A percentile compares a stretch with the other conserved stretches of the same genome.
phyloP scores from a whole-genome alignment of 192 early-diverging fungal genomes.

The Backusella macrospora region DNA sequence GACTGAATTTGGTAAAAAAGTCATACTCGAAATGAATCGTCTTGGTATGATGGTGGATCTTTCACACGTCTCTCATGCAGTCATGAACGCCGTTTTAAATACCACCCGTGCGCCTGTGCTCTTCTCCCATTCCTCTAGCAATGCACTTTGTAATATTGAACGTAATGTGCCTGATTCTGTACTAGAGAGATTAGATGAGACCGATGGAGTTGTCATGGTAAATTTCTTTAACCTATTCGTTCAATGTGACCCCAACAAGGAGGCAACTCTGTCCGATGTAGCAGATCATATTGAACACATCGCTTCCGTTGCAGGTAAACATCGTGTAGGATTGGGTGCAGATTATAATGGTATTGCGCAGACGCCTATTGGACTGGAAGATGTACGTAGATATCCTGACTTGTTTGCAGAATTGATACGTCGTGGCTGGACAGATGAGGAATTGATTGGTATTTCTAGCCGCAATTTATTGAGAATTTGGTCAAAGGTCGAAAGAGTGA shows the following conservation, averaged over 20 bases:
- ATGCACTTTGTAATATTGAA: constrained; percentile 49
- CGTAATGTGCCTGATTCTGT: constrained; percentile 66
- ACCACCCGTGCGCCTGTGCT: constrained; percentile 57
- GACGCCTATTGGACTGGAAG: constrained; percentile 58
- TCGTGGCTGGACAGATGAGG: constrained; percentile 43
- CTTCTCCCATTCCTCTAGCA: constrained; percentile 62
- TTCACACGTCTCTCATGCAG: constrained; percentile 59
- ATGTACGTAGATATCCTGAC: constrained; percentile 40
- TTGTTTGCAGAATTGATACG: constrained; percentile 39
- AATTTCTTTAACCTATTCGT: constrained; percentile 60
- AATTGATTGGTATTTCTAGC: constrained; percentile 42
- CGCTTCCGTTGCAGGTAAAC: constrained; percentile 47
- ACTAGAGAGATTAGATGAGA: constrained; percentile 41
- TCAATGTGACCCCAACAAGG: constrained; percentile 29
- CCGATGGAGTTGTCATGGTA: constrained; percentile 65
- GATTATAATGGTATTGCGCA: constrained; percentile 63
- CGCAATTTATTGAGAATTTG: constrained; percentile 44
- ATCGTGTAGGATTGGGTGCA: constrained; percentile 60
- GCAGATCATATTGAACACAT: constrained; percentile 66
- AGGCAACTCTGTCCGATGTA: constrained; percentile 43
- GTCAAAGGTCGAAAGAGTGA: constrained; percentile 38
- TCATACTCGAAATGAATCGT: constrained; percentile 68
- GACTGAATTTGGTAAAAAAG: constrained; percentile 51
- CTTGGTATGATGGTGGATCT: constrained; percentile 73
- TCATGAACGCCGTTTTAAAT: constrained; percentile 56